A percentile compares a stretch with the other conserved stretches of the same genome.
These are phyloP conservation scores for Agrocybe pediades DNA, from an alignment of 768 basidiomycete species.

Conservation along the genomic window DNA sequence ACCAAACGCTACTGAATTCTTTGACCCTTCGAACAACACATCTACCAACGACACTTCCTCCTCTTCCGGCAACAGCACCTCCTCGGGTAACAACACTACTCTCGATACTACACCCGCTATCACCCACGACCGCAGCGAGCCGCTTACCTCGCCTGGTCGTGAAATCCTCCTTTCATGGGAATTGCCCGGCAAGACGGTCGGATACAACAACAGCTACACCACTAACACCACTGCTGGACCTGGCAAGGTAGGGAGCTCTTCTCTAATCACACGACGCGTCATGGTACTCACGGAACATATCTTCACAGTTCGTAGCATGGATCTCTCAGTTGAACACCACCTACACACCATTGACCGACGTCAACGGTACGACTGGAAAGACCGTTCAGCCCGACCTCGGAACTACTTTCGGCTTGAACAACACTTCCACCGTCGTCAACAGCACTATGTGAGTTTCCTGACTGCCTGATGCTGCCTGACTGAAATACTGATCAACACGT, in stretches of 20 bases:
- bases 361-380: conserved; percentile 41
- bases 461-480: too few relatives aligned
- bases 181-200: conserved; percentile 47
- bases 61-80: too few relatives aligned
- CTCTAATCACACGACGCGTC: neutral
- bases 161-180: conserved; percentile 56
- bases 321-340: conserved; percentile 64
- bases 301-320: conserved; percentile 51
- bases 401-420: conserved; percentile 41
- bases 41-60: conserved; percentile 22
- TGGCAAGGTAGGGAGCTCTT: conserved; percentile 42
- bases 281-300: neutral
- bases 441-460: conserved; percentile 43
- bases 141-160: conserved; percentile 46
- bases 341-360: conserved; percentile 48
- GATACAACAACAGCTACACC: conserved; percentile 51
- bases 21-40: conserved; percentile 21
- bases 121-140: conserved; percentile 50
- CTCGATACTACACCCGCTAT: conserved; percentile 49
- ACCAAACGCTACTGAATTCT: conserved; percentile 27
- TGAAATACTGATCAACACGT: too few relatives aligned
- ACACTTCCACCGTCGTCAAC: conserved; percentile 46
- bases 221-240: conserved; percentile 48
- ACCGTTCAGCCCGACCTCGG: conserved; percentile 54
- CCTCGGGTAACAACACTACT: too few relatives aligned